Percentiles rank a stretch among this genome's conserved stretches.
These are phyloP conservation scores for Murraya koenigii DNA, from an alignment of 345 rosid genomes.

Conservation along the genomic window DNA sequence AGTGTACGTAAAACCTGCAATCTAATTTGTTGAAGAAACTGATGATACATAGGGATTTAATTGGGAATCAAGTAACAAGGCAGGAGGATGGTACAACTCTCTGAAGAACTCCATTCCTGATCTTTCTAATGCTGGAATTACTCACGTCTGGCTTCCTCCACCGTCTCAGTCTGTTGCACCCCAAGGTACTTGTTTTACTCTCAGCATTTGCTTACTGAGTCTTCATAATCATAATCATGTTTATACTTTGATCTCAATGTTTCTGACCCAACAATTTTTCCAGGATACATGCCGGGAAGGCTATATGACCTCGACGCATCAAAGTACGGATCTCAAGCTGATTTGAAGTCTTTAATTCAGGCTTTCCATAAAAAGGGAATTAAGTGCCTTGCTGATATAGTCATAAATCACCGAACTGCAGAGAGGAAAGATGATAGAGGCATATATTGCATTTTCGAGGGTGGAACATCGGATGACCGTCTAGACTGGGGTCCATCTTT, in stretches of 20 bases:
- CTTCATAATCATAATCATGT: too few species aligned
- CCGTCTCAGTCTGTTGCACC: conserved; percentile 72
- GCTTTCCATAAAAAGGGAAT: conserved; percentile 54
- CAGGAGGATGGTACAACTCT: conserved; percentile 82
- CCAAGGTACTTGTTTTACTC: conserved; percentile 37
- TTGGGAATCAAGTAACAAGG: conserved; percentile 72
- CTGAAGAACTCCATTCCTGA: conserved; percentile 56
- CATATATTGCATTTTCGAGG: conserved; percentile 70
- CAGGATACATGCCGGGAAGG: conserved; percentile 92
- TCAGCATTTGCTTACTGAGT: too few species aligned
- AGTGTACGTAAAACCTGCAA: background rate
- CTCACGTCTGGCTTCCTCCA: conserved; percentile 97
- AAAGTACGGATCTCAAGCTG: conserved; percentile 58
- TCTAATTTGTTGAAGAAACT: background rate
- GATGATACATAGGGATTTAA: conserved; percentile 60
- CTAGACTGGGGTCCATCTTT: conserved; percentile 86
- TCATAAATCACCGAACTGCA: conserved; percentile 84
- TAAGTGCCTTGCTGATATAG: conserved; percentile 78
- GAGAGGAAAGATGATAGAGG: conserved; percentile 64
- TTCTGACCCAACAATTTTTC: background rate
- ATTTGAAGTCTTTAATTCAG: conserved; percentile 49
- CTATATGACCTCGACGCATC: conserved; percentile 74
- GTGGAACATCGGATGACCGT: conserved; percentile 9
- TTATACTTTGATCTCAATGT: background rate
- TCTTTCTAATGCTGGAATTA: conserved; percentile 59